Base-by-base conservation (phyloP, 2,329 filamentous ascomycete species). In the Phaeomoniella chlamydospora region DNA sequence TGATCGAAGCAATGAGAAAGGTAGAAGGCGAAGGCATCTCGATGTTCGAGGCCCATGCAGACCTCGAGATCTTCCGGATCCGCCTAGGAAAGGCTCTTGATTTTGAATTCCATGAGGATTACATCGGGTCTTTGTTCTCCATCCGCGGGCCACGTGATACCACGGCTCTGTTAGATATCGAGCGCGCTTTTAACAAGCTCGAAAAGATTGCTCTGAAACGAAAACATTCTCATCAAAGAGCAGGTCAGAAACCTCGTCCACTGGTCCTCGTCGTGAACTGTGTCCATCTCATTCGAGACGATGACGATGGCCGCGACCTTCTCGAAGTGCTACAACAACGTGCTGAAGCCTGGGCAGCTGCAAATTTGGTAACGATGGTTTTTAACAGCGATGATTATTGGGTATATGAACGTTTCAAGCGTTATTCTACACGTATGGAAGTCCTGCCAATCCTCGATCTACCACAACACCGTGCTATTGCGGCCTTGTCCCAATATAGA, bases 371-470 rank as follows among this genome's bases (percentile, higher is more conserved):
- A 18, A 96, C 90, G 1, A 63, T 77, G 39, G 77, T 98, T 19
- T 86, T 98, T 62, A 96, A 94, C 59, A 87, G 78, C 37, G 90
- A 98, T 57, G 90, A 96, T 54, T 98, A 94, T 59, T 98, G 90
- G 90, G 82, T 98, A 1, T 96, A 94, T 50, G 90, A 98, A 56
- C 74, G 87, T 11, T 64, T 98, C 36, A 94, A 94, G 65, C 79
- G 84, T 54, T 79, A 94, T 40, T 84, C 86, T 3, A 94, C 87
- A 2, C 76, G 90, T 32, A 93, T 98, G 84, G 87, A 94, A 51
- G 81, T 98, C 3, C 78, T 93, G 26, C 76, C 85, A 5, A 77
- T 98, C 30, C 70, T 73, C 3, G 90, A 98, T 55, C 65, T 98
- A 4, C 74, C 80, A 35, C 94, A 87, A 54, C 55, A 64, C 9